A percentile compares a stretch with the other conserved stretches of the same genome.
Conservation (phyloP, 2,329 filamentous ascomycete genomes). For the Cladosporium sp. region DNA sequence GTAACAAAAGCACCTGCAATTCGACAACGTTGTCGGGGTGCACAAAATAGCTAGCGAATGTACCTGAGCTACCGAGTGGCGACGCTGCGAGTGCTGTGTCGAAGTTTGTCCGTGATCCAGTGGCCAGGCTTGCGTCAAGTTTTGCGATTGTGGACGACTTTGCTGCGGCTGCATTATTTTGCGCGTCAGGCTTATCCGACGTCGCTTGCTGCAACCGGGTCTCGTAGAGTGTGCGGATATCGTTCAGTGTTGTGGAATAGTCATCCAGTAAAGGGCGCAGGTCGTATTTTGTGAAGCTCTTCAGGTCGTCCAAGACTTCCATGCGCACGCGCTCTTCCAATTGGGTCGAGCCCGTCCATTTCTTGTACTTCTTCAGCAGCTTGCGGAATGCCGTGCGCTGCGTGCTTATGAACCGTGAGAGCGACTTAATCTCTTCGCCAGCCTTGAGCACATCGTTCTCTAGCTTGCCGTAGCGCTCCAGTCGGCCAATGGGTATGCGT, state of each 20-base stretch:
- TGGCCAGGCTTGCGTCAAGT: constrained; percentile 42
- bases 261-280: constrained; percentile 54
- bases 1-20: constrained; percentile 53
- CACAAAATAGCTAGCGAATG: constrained; percentile 55
- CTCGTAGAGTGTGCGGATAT: constrained; percentile 47
- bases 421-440: constrained; percentile 68
- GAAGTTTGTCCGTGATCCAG: constrained; percentile 47
- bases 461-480: constrained; percentile 53
- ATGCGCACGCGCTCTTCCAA: constrained; percentile 67
- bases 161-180: constrained; percentile 7
- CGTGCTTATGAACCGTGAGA: constrained; percentile 71
- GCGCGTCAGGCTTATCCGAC: constrained; percentile 21
- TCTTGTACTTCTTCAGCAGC: constrained; percentile 83
- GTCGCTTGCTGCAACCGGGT: constrained; percentile 28
- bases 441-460: constrained; percentile 57
- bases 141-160: constrained; percentile 34
- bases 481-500: constrained; percentile 45
- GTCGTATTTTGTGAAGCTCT: constrained; percentile 71
- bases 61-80: constrained; percentile 48
- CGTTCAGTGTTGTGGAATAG: constrained; percentile 49
- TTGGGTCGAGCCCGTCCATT: constrained; percentile 75
- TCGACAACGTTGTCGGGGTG: constrained; percentile 56
- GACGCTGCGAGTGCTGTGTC: constrained; percentile 51
- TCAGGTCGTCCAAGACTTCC: constrained; percentile 64
- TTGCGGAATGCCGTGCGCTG: constrained; percentile 78